A percentile compares a stretch with the other conserved stretches of the same genome.
phyloP scores from a whole-genome alignment of 805 yeast species.

The Kockiozyma suomiensis region DNA sequence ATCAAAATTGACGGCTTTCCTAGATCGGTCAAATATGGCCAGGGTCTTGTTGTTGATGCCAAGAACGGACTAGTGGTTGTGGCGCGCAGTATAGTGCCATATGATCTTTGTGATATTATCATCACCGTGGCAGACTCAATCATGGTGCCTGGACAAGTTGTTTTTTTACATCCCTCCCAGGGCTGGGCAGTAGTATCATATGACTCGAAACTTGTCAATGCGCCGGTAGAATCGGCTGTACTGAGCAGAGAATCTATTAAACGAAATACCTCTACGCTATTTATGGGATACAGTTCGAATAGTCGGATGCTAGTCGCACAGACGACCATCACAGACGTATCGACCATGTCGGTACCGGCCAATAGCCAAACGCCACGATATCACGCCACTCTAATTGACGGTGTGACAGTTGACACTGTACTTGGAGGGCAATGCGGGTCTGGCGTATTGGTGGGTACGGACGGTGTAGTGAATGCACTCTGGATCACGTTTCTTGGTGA shows the following conservation, averaged over 20 bases:
- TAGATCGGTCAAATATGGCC: conserved; percentile 59
- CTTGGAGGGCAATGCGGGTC: conserved; percentile 73
- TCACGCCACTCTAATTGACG: conserved; percentile 81
- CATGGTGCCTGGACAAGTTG: conserved; percentile 75
- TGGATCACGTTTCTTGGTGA: conserved; percentile 89
- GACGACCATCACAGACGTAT: conserved; percentile 74
- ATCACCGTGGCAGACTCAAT: conserved; percentile 85
- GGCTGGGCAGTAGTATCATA: conserved; percentile 83
- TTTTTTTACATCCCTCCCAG: conserved; percentile 82
- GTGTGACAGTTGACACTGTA: conserved; percentile 72
- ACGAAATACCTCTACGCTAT: conserved; percentile 76
- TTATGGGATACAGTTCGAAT: conserved; percentile 77
- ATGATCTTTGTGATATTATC: conserved; percentile 73
- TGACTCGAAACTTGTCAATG: conserved; percentile 72
- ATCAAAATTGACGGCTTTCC: conserved; percentile 77
- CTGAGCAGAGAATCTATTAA: conserved; percentile 59
- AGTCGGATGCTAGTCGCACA: conserved; percentile 71
- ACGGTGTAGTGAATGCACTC: conserved; percentile 78
- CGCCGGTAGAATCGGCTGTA: conserved; percentile 70
- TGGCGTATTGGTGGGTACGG: conserved; percentile 74
- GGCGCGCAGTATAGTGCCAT: conserved; percentile 78
- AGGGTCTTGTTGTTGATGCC: conserved; percentile 83
- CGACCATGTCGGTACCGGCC: conserved; percentile 72
- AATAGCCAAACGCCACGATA: conserved; percentile 73
- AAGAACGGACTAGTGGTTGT: conserved; percentile 76